Evolutionary conservation across 805 yeast genomes (phyloP).

Genomic region (Cephaloascus fragrans): DNA sequence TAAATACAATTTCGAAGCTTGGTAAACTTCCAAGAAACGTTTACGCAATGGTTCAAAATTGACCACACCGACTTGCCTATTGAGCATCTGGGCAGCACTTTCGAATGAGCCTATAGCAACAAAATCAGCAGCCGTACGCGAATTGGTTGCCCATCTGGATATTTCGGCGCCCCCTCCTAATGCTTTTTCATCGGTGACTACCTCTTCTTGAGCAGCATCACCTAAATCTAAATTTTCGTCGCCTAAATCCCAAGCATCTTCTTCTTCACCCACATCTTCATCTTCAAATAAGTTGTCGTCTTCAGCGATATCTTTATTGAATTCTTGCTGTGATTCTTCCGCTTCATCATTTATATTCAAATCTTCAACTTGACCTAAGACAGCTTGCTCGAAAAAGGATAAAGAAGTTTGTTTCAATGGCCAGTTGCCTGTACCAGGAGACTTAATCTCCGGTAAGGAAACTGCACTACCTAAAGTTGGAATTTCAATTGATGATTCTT

Average conservation of each 20-base stretch:
- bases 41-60: slow-evolving; percentile 81
- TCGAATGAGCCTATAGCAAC: slow-evolving; percentile 96
- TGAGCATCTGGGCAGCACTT: slow-evolving; percentile 86
- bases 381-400: slow-evolving; percentile 80
- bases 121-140: slow-evolving; percentile 83
- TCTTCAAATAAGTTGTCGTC: slow-evolving; percentile 23
- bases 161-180: slow-evolving; percentile 47
- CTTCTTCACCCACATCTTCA: slow-evolving; percentile 45
- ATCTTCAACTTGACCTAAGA: slow-evolving; percentile 68
- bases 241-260: slow-evolving; percentile 73
- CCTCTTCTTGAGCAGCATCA: slow-evolving; percentile 33
- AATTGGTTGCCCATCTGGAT: slow-evolving; percentile 77
- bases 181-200: slow-evolving; percentile 15
- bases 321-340: slow-evolving; percentile 8
- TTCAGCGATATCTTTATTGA: not conserved
- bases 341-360: slow-evolving; percentile 36
- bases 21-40: slow-evolving; percentile 78
- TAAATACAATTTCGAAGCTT: slow-evolving; percentile 65
- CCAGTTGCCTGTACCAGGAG: slow-evolving; percentile 54
- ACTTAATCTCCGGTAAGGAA: slow-evolving; percentile 37
- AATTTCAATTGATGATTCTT: slow-evolving; percentile 50
- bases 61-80: slow-evolving; percentile 80
- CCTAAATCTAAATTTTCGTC: slow-evolving; percentile 70
- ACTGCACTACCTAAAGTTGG: slow-evolving; percentile 41
- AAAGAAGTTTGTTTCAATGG: slow-evolving; percentile 66